phyloP scores from a whole-genome alignment of 331 rosid species.

The Pyracantha coccinea region DNA sequence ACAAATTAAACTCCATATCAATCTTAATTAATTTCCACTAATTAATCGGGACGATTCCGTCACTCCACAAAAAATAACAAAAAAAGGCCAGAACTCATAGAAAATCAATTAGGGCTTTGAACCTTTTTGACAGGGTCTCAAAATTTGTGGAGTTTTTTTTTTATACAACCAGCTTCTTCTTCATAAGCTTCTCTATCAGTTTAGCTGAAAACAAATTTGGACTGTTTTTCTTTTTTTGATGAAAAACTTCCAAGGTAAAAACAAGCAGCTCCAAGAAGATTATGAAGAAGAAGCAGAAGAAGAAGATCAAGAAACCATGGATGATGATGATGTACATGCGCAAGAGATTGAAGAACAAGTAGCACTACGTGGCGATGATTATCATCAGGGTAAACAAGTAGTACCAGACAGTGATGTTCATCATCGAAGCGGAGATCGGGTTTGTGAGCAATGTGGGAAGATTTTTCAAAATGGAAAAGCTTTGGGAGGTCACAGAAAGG shows the following conservation, averaged over 20 bases:
- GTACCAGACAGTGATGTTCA: not conserved
- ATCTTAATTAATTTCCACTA: not conserved
- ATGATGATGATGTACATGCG: not conserved
- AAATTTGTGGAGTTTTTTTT: too few relatives aligned
- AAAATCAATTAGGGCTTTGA: not conserved
- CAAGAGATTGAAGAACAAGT: not conserved
- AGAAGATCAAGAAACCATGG: not conserved
- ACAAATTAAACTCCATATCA: not conserved
- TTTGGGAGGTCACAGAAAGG: constrained; percentile 49
- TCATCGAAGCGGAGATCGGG: not conserved
- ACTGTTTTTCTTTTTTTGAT: not conserved
- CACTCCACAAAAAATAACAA: not conserved
- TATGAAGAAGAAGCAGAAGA: not conserved
- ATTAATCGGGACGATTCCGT: not conserved
- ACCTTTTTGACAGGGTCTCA: not conserved
- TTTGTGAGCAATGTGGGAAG: constrained; percentile 31
- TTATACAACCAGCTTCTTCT: too few relatives aligned
- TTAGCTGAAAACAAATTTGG: not conserved
- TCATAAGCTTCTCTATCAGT: not conserved
- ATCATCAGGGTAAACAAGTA: not conserved
- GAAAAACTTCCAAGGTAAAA: not conserved
- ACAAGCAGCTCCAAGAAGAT: not conserved
- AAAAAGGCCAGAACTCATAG: not conserved
- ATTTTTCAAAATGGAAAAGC: constrained; percentile 32
- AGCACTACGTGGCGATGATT: not conserved